A percentile compares a stretch with the other conserved stretches of the same genome.
Conservation (phyloP, 345 rosid species). For the Pugionium dolabratum region DNA sequence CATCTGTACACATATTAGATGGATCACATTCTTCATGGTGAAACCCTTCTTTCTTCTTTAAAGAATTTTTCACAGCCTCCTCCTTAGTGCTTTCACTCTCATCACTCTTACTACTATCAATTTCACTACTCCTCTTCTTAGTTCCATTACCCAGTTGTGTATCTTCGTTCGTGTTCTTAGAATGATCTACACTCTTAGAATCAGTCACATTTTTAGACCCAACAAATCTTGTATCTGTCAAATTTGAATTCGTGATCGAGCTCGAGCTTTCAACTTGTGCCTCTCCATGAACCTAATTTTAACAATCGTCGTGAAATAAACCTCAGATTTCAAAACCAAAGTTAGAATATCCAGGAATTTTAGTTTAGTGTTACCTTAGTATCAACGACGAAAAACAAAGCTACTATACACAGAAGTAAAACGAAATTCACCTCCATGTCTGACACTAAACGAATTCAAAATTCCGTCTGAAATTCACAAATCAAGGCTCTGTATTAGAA, state of each 20-base stretch:
- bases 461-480: conserved; percentile 26
- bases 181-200: conserved; percentile 24
- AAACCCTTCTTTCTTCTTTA: conserved; percentile 41
- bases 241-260: conserved; percentile 26
- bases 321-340: not conserved
- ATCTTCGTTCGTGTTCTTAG: not conserved
- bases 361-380: conserved; percentile 45
- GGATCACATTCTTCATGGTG: conserved; percentile 68
- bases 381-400: conserved; percentile 42
- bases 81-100: conserved; percentile 26
- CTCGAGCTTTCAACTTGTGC: conserved; percentile 24
- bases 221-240: conserved; percentile 25
- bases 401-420: conserved; percentile 43
- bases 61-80: conserved; percentile 4
- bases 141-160: conserved; percentile 23
- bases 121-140: conserved; percentile 17
- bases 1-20: conserved; percentile 60
- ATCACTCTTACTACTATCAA: conserved; percentile 17
- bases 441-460: conserved; percentile 35
- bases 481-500: conserved; percentile 4
- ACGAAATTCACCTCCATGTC: conserved; percentile 45
- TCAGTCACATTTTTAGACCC: conserved; percentile 32
- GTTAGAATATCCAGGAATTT: not conserved
- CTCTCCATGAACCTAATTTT: conserved; percentile 41
- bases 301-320: conserved; percentile 23